phyloP scores from a whole-genome alignment of 140 eudicot genomes.

The Flaveria floridana region DNA sequence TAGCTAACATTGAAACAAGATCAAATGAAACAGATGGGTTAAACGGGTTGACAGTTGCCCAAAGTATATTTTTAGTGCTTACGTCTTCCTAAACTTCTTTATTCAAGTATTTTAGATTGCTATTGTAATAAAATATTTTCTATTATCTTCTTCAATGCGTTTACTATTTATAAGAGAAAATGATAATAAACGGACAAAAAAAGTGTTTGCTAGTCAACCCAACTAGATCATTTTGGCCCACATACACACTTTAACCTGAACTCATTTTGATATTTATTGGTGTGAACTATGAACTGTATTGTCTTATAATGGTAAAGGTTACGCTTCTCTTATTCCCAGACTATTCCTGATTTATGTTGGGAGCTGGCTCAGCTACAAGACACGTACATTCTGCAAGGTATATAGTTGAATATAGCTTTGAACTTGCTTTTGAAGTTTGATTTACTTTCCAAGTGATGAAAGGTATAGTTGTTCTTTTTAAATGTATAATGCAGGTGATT shows the following conservation, averaged over 20 bases:
- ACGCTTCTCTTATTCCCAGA: slow-evolving; percentile 46
- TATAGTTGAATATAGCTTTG: slow-evolving; percentile 1
- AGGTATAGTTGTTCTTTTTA: background rate
- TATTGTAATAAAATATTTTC: background rate
- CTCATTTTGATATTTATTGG: background rate
- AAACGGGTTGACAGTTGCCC: background rate
- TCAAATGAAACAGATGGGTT: background rate
- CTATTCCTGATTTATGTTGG: slow-evolving; percentile 96
- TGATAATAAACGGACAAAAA: background rate
- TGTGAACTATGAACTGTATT: slow-evolving; percentile 16
- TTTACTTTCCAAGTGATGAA: background rate
- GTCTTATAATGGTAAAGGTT: slow-evolving; percentile 1
- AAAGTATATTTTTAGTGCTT: background rate
- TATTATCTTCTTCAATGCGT: background rate
- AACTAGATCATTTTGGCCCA: background rate
- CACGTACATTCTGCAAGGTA: slow-evolving; percentile 96
- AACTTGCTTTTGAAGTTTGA: background rate
- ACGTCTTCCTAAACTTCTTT: background rate
- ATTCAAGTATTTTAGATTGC: background rate
- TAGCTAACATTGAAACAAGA: background rate
- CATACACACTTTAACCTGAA: background rate
- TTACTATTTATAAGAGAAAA: background rate
- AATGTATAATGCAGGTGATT: slow-evolving; percentile 62
- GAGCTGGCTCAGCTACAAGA: slow-evolving; percentile 97
- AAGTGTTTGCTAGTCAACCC: background rate